These are phyloP conservation scores for Omphalotus guepiniiformis DNA, from an alignment of 768 basidiomycete genomes.

Conservation along the genomic window DNA sequence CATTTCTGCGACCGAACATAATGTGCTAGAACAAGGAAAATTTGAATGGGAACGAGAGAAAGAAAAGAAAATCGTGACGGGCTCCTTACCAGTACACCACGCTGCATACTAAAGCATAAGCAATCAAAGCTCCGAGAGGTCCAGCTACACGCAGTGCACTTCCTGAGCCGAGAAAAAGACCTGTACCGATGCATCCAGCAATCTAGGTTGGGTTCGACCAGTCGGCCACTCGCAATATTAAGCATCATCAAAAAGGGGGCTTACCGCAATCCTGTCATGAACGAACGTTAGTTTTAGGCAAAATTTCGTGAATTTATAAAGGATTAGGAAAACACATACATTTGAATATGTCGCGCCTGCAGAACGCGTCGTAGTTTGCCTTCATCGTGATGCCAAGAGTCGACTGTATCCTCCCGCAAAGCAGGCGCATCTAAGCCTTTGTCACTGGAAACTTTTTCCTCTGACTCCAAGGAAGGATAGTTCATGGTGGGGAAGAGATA, in stretches of 20 bases:
- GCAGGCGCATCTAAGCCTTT: too few species aligned
- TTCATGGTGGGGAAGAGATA: too few species aligned
- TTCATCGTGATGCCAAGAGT: not conserved
- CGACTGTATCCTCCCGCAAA: too few species aligned
- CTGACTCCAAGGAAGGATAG: too few species aligned
- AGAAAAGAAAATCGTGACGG: not conserved
- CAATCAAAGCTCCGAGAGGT: conserved; percentile 1
- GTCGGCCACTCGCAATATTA: not conserved
- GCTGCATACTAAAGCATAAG: not conserved
- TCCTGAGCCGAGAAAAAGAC: not conserved
- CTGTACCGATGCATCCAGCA: not conserved
- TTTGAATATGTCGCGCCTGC: not conserved
- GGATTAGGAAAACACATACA: not conserved
- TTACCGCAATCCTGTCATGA: not conserved
- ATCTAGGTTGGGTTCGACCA: not conserved
- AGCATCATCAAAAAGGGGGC: too few species aligned
- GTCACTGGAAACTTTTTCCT: too few species aligned
- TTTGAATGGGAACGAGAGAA: not conserved
- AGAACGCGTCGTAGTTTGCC: not conserved
- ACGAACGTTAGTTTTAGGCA: too few species aligned
- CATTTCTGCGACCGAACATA: not conserved
- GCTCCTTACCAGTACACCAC: not conserved
- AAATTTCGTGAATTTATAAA: not conserved
- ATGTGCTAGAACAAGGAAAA: not conserved
- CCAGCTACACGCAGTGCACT: not conserved